Evolutionary conservation across 768 basidiomycete genomes (phyloP), one percentile per base, ranked within the genome.

Genomic region (Candolleomyces aberdarensis): DNA sequence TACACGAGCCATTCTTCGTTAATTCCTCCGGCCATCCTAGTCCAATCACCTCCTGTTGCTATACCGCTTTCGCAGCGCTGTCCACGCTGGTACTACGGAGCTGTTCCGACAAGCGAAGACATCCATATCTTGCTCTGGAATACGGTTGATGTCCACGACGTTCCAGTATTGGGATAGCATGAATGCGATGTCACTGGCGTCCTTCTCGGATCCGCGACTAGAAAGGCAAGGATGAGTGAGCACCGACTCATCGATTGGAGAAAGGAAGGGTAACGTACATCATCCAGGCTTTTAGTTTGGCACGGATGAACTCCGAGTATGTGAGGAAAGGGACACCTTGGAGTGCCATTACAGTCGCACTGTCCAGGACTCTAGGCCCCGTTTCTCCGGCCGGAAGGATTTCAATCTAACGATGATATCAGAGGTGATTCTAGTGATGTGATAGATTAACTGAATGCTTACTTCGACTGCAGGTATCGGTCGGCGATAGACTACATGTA

Each of bases 101-200:
- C 80, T 71, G 67, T 89, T 80, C 41, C 78, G 78, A 14, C 78
- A 69, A 32, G 89, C 86, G 68, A 94, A 94, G 32, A 82, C 79
- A 61, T 85, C 85, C 92, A 94, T 94, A 69, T 94, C 92, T 61
- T 86, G 84, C 72, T 94, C 92, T 29, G 87, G 86, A 61, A 94
- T 87, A 65, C 92, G 89, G 70, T 94, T 94, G 65, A 93, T 85
- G 72, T 94, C 92, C 62, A 94, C 83, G 58, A 82, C 80, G 69
- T 88, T 89, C 91, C 92, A 93, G 69, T 88, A 91, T 58, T 84
- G 85, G 60, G 83, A 79, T 66, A 94, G 77, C 43, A 85, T 80
- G 69, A 85, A 92, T 47, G 79, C 71, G 66, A 94, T 91, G 63
- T 94, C 92, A 65, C 85, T 85, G 9, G 91, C 91, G 67, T 94